phyloP scores from a whole-genome alignment of 2,329 filamentous ascomycete genomes.

The Coniochaeta pulveracea region DNA sequence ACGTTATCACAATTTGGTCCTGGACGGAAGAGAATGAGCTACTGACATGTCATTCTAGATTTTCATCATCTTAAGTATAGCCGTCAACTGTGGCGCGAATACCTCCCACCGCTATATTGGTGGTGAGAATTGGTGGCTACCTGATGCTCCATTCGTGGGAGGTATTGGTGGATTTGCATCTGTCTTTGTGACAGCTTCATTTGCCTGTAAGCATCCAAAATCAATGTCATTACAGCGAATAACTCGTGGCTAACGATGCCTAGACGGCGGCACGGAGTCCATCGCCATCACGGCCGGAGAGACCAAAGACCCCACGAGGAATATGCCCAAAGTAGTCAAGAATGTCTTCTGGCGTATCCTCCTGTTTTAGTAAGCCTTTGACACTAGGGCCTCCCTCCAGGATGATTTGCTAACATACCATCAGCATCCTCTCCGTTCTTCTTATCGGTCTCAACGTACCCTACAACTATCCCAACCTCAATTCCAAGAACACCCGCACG shows the following conservation, averaged over 20 bases:
- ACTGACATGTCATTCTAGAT: slow-evolving; percentile 21
- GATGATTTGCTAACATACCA: slow-evolving; percentile 1
- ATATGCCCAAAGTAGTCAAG: slow-evolving; percentile 49
- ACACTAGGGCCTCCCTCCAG: background rate
- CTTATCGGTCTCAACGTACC: slow-evolving; percentile 49
- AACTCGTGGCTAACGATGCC: slow-evolving; percentile 12
- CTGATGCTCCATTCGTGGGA: slow-evolving; percentile 51
- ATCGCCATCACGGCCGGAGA: slow-evolving; percentile 58
- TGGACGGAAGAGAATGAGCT: background rate
- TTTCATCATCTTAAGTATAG: slow-evolving; percentile 54
- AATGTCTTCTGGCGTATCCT: slow-evolving; percentile 56
- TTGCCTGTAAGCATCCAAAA: slow-evolving; percentile 40
- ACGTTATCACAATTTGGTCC: slow-evolving; percentile 5
- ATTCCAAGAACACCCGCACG: slow-evolving; percentile 28
- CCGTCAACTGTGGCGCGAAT: slow-evolving; percentile 47
- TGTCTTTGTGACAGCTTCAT: slow-evolving; percentile 50
- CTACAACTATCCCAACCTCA: slow-evolving; percentile 36
- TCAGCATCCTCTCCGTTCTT: slow-evolving; percentile 30
- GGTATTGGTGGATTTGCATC: slow-evolving; percentile 56
- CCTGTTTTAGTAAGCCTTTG: slow-evolving; percentile 30
- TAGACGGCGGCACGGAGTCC: slow-evolving; percentile 45
- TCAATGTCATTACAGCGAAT: too few species aligned
- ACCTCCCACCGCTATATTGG: slow-evolving; percentile 42
- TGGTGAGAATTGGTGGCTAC: slow-evolving; percentile 43
- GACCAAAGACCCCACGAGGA: slow-evolving; percentile 49